Evolutionary conservation across 129 eudicot genomes (phyloP).

Genomic region (Flaveria brownii): DNA sequence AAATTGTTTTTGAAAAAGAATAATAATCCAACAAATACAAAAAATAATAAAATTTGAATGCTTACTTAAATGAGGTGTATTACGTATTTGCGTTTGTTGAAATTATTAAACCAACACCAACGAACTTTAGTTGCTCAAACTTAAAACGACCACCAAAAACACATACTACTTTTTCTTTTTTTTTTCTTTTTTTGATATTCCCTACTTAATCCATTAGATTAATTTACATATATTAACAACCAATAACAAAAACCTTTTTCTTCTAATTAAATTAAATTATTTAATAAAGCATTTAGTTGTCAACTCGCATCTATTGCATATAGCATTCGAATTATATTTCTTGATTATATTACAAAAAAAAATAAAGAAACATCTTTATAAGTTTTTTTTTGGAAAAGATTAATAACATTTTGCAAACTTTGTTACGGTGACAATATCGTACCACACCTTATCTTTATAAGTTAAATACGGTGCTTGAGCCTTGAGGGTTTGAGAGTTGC

Average conservation of each 20-base stretch:
- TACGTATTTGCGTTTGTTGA: conserved; percentile 16
- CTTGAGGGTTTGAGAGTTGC: too few species aligned
- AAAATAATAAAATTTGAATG: not conserved
- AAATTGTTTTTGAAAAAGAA: not conserved
- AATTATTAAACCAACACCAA: not conserved
- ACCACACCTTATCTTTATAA: too few species aligned
- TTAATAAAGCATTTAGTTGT: too few species aligned
- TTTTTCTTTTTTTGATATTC: not conserved
- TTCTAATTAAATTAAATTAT: not conserved
- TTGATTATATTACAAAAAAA: too few species aligned
- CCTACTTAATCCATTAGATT: conserved; percentile 23
- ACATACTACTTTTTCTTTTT: not conserved
- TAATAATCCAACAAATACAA: not conserved
- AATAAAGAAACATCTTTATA: too few species aligned
- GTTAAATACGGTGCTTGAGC: too few species aligned
- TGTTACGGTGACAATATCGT: too few species aligned
- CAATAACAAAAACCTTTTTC: not conserved
- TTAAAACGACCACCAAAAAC: conserved; percentile 23
- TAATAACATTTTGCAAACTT: too few species aligned
- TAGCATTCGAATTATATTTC: too few species aligned
- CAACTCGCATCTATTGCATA: too few species aligned
- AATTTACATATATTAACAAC: not conserved
- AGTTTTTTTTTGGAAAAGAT: too few species aligned
- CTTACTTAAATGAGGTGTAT: not conserved
- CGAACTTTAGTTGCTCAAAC: conserved; percentile 18